Base-by-base conservation (phyloP, 805 yeast genomes). In the Suhomyces sp. region DNA sequence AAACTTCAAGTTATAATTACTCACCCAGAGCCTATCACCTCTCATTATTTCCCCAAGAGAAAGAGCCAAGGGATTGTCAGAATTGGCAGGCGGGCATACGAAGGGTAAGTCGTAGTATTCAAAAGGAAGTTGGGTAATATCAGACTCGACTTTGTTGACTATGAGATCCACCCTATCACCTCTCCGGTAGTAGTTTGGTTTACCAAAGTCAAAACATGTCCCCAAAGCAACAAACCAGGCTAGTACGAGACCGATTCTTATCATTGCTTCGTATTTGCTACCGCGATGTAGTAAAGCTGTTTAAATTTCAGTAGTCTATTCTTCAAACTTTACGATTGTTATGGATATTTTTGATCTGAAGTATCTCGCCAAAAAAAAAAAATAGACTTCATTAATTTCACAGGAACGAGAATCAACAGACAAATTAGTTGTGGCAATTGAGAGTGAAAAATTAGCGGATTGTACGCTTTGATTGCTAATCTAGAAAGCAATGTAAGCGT, bases 131-230 rank as follows among this genome's bases (percentile, higher is more conserved):
- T 86, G 89, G 0, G 89, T 84, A n/a, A 79, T 69, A 60, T 87
- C 89, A 0, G 94, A 85, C 57, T 87, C 90, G 2, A 87, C 84
- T 58, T 89, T 86, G 68, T 90, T 89, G 22, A 88, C 91, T 21
- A 83, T 66, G 13, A 90, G 67, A 19, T 86, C 86, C 3, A 90
- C 89, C 31, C 67, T 70, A 24, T 90, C 89, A 0, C 87, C 89
- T 6, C 58, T 48, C 4, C 57, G 56, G 55, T 72, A 80, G 55
- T 71, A 71, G 9, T 60, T 72, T 12, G 76, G 75, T 15, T 69
- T 62, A 66, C 59, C 62, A 25, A 65, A 49, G 40, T 57, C 56
- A 22, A 64, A 50, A 15, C 56, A 60, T 24, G 41, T 37, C 24
- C 40, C 53, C 24, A 35, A n/a, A 6, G 43, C 20, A 13, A 41